Percentiles rank a stretch among this genome's conserved stretches.
phyloP scores from a whole-genome alignment of 2,329 filamentous ascomycete genomes.

The Hymenoscyphus repandus region DNA sequence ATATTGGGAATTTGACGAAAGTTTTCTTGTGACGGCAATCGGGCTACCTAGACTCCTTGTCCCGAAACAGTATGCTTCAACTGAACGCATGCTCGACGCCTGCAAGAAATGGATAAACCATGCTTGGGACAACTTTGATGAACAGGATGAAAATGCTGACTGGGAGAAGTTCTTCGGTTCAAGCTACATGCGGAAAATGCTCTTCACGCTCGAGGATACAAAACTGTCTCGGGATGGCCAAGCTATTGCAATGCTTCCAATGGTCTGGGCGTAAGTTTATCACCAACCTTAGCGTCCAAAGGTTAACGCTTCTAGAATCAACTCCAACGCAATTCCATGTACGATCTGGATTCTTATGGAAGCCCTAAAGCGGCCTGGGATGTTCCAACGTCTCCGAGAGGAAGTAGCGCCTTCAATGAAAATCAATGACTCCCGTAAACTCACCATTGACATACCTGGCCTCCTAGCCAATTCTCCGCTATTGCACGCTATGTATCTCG shows the following conservation, averaged over 20 bases:
- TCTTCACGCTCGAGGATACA: slow-evolving; percentile 1
- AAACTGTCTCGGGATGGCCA: slow-evolving; percentile 11
- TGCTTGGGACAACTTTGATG: slow-evolving; percentile 6
- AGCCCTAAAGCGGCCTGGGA: slow-evolving; percentile 9
- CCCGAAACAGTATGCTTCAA: slow-evolving; percentile 5
- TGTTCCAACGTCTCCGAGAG: slow-evolving; percentile 10
- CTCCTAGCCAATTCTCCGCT: slow-evolving; percentile 10
- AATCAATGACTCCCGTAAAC: slow-evolving; percentile 1
- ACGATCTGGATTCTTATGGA: slow-evolving; percentile 16
- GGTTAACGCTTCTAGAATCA: slow-evolving; percentile 10
- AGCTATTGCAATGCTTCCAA: slow-evolving; percentile 6
- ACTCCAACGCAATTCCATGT: slow-evolving; percentile 17
- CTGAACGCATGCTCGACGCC: slow-evolving; percentile 11
- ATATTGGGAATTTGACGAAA: slow-evolving; percentile 15
- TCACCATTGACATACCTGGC: slow-evolving; percentile 9
- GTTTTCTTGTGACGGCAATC: slow-evolving; percentile 8
- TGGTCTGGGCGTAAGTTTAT: slow-evolving; percentile 12
- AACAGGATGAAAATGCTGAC: slow-evolving; percentile 5
- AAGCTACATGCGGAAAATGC: slow-evolving; percentile 5
- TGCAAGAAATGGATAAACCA: slow-evolving; percentile 9
- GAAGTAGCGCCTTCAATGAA: slow-evolving; percentile 7
- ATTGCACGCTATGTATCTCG: slow-evolving; percentile 12
- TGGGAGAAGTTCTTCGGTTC: slow-evolving; percentile 18
- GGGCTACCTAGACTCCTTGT: slow-evolving; percentile 12
- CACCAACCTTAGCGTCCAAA: neutral